Base-by-base conservation (phyloP, 2,329 filamentous ascomycete species). In the Colletotrichum ledebouriae region DNA sequence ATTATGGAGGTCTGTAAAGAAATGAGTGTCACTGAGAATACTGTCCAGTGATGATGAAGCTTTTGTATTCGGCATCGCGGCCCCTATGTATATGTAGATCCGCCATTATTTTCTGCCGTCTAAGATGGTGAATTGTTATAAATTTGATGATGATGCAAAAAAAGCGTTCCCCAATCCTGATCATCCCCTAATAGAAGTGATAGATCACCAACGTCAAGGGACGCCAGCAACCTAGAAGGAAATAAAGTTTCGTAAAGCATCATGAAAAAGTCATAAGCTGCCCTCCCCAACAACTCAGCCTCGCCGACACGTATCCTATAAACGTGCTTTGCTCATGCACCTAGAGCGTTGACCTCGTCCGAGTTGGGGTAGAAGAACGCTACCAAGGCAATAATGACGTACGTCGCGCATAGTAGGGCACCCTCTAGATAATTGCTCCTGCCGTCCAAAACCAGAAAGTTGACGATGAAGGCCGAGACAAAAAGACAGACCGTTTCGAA, bases 401-500 rank as follows among this genome's bases (percentile, higher is more conserved):
- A 92, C 3, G 89, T 88, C 1, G 89, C 86, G 71, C 88, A 89
- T 33, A 92, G 77, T 47, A 92, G 76, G 2, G 90, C 90, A 13
- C 93, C 93, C 80, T 97, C 93, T 12, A 97, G 87, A 74, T 96
- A 97, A 76, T 97, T 97, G 77, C 90, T 94, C 77, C 94, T 87
- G 11, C 93, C 93, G 75, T 97, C 94, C 69, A 95, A 83, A 56
- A 97, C 93, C 68, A 97, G 81, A 76, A 96, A 97, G 80, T 95
- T 96, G 79, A 95, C 92, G 71, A 97, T 94, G 71, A 97, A 90
- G 7, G 94, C 90, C 59, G 89, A 92, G 59, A 95, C 89, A 78
- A 97, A 97, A 74, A 97, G 87, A 64, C 91, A 93, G 22, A 96
- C 92, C 0, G 93, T 97, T 85, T 97, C 93, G 79, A 97, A 97